Evolutionary conservation across 441 rosid genomes (phyloP), one percentile per base, ranked within the genome.

Genomic region (Viola pubescens): DNA sequence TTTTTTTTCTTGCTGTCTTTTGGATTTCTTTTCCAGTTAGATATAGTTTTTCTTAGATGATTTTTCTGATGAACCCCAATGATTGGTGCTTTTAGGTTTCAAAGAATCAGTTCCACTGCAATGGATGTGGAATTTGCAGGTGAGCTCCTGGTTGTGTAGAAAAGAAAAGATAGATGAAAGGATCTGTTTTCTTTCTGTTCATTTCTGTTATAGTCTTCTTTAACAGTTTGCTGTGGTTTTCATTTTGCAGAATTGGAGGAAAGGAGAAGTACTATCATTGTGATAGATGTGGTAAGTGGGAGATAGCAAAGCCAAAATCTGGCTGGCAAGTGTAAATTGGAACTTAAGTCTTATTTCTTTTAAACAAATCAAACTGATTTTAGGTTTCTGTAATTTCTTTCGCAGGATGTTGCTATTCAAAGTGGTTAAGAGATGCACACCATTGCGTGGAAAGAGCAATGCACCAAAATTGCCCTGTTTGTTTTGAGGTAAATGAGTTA

Each of bases 401-500:
- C 19, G 53, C 70, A 84, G 91, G 81, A 26, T 88, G 95, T 58
- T 88, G 97, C 76, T 87, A 90, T 70, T 81, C 94, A 1, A 79
- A 68, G 13, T 44, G 61, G 3, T 74, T 85, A 87, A 79, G 75
- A 69, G 84, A 81, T 48, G 69, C 77, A 34, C 97, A 87, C 66
- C 71, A 10, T 45, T 90, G 95, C 34, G 81, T 90, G 6, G 94
- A 90, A 75, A 75, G 85, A 48, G 95, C 95, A 44, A 83, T 90
- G 97, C 95, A 90, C 73, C 91, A 85, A 64, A 75, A 90, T 60
- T 90, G 95, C 67, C 85, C 95, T 4, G 83, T 90, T 82, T 90
- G 95, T 80, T 85, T 90, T 9, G 95, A 90, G 97, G 97, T 87
- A 73, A 67, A 39, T 8, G 39, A 34, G 26, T 11, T 62, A 54